Conservation (phyloP, 305 asterid genomes). For the Ilex paraguariensis region DNA sequence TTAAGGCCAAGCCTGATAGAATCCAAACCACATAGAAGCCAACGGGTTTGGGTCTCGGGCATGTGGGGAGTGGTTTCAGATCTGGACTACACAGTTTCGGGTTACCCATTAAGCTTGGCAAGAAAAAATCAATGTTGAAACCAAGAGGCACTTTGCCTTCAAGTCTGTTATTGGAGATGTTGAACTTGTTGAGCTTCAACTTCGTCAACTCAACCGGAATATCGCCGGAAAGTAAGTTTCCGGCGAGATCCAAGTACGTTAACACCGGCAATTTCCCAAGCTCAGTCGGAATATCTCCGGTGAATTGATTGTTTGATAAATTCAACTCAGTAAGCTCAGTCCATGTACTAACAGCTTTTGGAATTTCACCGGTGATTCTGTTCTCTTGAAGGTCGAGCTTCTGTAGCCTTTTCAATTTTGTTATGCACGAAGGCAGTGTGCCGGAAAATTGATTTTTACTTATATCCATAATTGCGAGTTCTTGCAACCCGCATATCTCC, state of each 20-base stretch:
- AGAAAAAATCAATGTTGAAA: conserved; percentile 29
- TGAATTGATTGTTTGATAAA: conserved; percentile 53
- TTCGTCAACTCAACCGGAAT: conserved; percentile 54
- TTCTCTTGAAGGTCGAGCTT: conserved; percentile 54
- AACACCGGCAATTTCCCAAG: conserved; percentile 58
- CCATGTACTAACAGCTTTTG: conserved; percentile 33
- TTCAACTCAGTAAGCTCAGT: conserved; percentile 51
- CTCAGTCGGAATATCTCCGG: conserved; percentile 51
- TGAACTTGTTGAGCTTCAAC: conserved; percentile 50
- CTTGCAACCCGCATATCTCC: conserved; percentile 42
- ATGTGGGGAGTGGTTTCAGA: conserved; percentile 44
- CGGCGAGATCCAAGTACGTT: conserved; percentile 52
- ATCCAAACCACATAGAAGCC: conserved; percentile 38
- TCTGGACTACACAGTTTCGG: conserved; percentile 56
- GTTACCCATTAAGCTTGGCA: conserved; percentile 52
- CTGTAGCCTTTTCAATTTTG: conserved; percentile 33
- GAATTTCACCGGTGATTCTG: conserved; percentile 49
- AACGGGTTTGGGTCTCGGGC: conserved; percentile 35
- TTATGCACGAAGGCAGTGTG: conserved; percentile 50
- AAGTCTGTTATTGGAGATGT: conserved; percentile 64
- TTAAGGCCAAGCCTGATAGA: conserved; percentile 42
- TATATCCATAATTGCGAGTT: conserved; percentile 37
- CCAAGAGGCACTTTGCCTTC: conserved; percentile 55
- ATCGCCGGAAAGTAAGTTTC: conserved; percentile 48
- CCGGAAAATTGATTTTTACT: conserved; percentile 59